These are phyloP conservation scores for Boletus subparvulus DNA, from an alignment of 768 basidiomycete species.

Conservation along the genomic window DNA sequence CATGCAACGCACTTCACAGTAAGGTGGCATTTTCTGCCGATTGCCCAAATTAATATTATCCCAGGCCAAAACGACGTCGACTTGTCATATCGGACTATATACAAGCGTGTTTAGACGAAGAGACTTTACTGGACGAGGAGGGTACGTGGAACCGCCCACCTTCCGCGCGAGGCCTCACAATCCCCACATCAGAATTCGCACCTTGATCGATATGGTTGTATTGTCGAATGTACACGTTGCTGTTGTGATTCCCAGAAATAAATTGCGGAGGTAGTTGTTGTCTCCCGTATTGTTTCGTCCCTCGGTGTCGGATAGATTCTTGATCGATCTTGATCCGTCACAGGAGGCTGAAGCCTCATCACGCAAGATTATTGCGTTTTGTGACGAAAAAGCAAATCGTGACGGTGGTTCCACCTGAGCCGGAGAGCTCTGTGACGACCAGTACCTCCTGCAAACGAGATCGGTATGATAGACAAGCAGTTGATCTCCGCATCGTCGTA, in stretches of 20 bases:
- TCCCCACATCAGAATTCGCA: constrained; percentile 20
- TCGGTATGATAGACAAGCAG: no score
- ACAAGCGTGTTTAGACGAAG: constrained; percentile 76
- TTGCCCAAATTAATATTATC: constrained; percentile 12
- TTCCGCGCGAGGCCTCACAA: background rate
- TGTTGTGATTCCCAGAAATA: background rate
- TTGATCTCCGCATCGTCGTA: no score
- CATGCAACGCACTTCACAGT: constrained; percentile 72
- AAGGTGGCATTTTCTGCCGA: constrained; percentile 24
- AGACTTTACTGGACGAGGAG: constrained; percentile 81
- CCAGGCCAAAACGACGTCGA: constrained; percentile 77
- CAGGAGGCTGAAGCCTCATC: no score
- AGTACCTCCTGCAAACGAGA: no score
- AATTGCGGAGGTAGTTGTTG: background rate
- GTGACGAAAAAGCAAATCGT: no score
- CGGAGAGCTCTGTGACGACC: no score
- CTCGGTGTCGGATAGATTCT: no score
- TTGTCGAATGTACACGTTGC: background rate
- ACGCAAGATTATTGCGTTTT: no score
- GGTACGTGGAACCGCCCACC: constrained; percentile 37
- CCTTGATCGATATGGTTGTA: constrained; percentile 14
- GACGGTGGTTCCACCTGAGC: no score
- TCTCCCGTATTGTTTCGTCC: no score
- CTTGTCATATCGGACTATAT: constrained; percentile 79
- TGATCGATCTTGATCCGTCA: no score